Conservation (phyloP, 352 stramenopile species). For the Blastocystis sp. region DNA sequence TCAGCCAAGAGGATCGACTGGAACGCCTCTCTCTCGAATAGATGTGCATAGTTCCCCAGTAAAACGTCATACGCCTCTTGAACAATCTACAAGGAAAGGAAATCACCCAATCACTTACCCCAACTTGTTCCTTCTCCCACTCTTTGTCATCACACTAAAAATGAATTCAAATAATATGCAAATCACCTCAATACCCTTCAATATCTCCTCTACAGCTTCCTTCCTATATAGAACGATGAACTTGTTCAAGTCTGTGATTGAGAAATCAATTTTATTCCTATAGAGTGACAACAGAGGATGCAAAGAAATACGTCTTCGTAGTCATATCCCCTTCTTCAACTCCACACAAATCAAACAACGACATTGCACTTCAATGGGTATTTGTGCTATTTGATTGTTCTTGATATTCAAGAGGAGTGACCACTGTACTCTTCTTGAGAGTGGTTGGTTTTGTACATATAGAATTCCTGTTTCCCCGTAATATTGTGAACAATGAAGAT, state of each 20-base stretch:
- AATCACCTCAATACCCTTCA: neutral
- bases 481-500: slow-evolving; percentile 70
- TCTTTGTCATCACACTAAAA: slow-evolving; percentile 43
- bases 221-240: slow-evolving; percentile 18
- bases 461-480: slow-evolving; percentile 41
- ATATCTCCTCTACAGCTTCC: neutral
- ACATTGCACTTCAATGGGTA: neutral
- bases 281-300: neutral
- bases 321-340: neutral
- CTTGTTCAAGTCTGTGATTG: slow-evolving; percentile 22
- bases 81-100: slow-evolving; percentile 25
- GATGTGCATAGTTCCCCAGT: neutral
- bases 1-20: slow-evolving; percentile 7
- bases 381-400: neutral
- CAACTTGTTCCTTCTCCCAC: slow-evolving; percentile 35
- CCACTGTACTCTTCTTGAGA: slow-evolving; percentile 34
- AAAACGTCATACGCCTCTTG: neutral
- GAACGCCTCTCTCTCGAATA: slow-evolving; percentile 12
- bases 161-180: neutral
- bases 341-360: slow-evolving; percentile 53
- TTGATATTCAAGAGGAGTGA: slow-evolving; percentile 72
- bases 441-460: neutral
- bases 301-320: neutral
- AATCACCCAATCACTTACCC: neutral
- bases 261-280: slow-evolving; percentile 35